Conservation (phyloP, 2,329 filamentous ascomycete species). For the Epichloe brachyelytri region DNA sequence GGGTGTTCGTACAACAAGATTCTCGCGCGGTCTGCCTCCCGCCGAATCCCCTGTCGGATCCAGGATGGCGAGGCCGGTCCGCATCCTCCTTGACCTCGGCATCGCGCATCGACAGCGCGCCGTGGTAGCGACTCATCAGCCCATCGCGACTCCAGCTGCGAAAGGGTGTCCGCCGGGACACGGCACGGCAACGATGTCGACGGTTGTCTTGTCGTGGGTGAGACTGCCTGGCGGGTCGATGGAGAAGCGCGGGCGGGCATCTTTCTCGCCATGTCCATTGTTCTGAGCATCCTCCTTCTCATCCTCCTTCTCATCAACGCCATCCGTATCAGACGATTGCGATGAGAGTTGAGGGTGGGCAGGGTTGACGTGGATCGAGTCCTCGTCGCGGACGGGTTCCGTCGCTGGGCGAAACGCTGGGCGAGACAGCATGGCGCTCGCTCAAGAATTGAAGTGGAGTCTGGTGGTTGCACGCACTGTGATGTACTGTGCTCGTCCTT, state of each 20-base stretch:
- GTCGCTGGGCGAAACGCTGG: neutral
- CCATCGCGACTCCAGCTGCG: conserved; percentile 40
- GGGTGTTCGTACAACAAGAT: conserved; percentile 41
- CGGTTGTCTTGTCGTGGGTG: conserved; percentile 38
- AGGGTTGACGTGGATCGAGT: no score
- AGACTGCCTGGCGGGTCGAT: conserved; percentile 22
- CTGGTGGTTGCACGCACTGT: no score
- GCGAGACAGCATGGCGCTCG: neutral
- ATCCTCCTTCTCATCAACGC: neutral
- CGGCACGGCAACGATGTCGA: conserved; percentile 40
- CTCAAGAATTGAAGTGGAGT: no score
- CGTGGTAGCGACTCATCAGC: conserved; percentile 33
- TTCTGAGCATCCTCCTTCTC: neutral
- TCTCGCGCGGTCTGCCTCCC: conserved; percentile 32
- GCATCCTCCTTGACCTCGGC: conserved; percentile 15
- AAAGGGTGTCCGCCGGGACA: conserved; percentile 39
- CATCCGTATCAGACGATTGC: neutral
- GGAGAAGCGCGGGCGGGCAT: conserved; percentile 13
- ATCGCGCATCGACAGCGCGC: conserved; percentile 26
- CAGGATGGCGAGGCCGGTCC: conserved; percentile 27
- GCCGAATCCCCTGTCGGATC: conserved; percentile 39
- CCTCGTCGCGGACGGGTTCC: conserved; percentile 5
- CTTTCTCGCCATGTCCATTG: neutral
- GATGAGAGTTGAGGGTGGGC: conserved; percentile 3
- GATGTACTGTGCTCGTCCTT: no score